phyloP scores from a whole-genome alignment of 306 rosid genomes.

The Malus fusca region DNA sequence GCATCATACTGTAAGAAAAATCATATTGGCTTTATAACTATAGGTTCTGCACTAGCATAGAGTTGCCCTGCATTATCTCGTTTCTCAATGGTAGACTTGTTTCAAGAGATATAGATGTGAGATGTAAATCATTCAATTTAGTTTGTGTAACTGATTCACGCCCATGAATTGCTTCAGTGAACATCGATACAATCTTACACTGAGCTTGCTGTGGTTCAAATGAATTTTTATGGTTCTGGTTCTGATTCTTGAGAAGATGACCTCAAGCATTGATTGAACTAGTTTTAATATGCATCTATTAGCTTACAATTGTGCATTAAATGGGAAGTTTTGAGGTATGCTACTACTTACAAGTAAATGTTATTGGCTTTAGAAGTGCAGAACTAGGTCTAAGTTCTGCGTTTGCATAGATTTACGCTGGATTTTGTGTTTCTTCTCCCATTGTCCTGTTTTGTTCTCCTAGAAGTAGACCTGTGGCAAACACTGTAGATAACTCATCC shows the following conservation, averaged over 20 bases:
- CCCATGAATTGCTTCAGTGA: neutral
- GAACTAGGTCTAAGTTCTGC: neutral
- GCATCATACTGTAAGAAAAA: neutral
- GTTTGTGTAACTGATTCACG: neutral
- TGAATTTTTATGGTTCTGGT: no score
- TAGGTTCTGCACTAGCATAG: neutral
- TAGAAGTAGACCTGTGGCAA: neutral
- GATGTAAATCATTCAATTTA: neutral
- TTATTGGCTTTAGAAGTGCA: neutral
- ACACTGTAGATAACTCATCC: neutral
- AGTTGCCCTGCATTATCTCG: neutral
- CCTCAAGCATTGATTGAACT: neutral
- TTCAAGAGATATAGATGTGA: neutral
- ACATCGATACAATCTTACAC: neutral
- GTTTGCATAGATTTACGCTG: neutral
- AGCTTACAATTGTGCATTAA: neutral
- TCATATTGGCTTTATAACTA: neutral
- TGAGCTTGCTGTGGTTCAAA: neutral
- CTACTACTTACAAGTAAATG: neutral
- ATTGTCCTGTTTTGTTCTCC: neutral
- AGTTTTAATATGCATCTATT: neutral
- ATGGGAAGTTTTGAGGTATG: neutral
- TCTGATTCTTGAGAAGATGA: neutral
- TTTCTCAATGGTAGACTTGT: neutral
- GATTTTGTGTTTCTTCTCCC: neutral